Percentiles rank a stretch among this genome's conserved stretches.
Evolutionary conservation across 352 stramenopile genomes (phyloP).

Genomic region (Pythium oligandrum): DNA sequence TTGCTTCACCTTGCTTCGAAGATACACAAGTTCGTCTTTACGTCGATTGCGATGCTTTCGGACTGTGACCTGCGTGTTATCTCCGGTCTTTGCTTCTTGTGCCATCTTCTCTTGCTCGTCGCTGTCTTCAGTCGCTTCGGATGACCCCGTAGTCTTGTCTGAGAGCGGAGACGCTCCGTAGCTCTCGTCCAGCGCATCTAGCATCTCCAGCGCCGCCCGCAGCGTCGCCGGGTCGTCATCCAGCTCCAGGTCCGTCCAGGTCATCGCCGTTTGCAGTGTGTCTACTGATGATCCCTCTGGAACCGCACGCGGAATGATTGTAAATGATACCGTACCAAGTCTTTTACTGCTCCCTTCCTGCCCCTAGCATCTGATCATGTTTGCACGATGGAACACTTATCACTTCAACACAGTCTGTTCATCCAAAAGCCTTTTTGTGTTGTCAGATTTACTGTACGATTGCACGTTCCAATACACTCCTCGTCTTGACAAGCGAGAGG

Average conservation of each 20-base stretch:
- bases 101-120: too few species aligned
- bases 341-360: too few species aligned
- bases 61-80: slow-evolving; percentile 1
- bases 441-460: too few species aligned
- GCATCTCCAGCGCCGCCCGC: slow-evolving; percentile 14
- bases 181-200: slow-evolving; percentile 3
- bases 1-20: slow-evolving; percentile 18
- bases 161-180: background rate
- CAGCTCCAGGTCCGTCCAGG: slow-evolving; percentile 3
- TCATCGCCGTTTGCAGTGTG: background rate
- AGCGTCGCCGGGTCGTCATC: slow-evolving; percentile 15
- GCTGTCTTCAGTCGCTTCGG: background rate
- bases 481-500: too few species aligned
- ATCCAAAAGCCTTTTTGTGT: too few species aligned
- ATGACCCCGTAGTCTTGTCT: background rate
- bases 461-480: too few species aligned
- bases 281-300: too few species aligned
- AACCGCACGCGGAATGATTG: too few species aligned
- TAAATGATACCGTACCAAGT: too few species aligned
- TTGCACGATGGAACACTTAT: too few species aligned
- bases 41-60: slow-evolving; percentile 5
- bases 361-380: too few species aligned
- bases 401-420: too few species aligned
- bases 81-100: slow-evolving; percentile 3
- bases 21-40: slow-evolving; percentile 26